phyloP scores from a whole-genome alignment of 176 grass and related monocot genomes.

The Dactylis glomerata region DNA sequence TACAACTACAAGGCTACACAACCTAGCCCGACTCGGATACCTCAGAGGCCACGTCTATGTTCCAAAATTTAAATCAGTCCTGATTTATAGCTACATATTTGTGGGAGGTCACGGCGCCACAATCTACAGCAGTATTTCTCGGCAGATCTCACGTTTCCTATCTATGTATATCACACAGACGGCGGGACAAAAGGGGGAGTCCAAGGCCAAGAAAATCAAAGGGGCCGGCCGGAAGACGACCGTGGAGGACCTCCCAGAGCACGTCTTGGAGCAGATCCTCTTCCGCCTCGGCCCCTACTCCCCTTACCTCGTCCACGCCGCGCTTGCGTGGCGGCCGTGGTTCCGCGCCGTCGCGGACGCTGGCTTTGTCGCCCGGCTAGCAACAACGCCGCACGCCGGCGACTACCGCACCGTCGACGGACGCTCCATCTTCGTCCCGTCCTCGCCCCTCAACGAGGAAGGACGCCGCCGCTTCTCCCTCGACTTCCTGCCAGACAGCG shows the following conservation, averaged over 20 bases:
- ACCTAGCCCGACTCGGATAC: too few relatives aligned
- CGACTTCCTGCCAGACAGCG: slow-evolving; percentile 7
- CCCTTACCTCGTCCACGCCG: slow-evolving; percentile 20
- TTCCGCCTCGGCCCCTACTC: not conserved
- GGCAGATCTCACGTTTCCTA: too few relatives aligned
- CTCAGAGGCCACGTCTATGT: too few relatives aligned
- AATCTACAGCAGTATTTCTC: too few relatives aligned
- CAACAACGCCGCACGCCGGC: not conserved
- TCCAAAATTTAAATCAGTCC: too few relatives aligned
- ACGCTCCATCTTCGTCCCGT: not conserved
- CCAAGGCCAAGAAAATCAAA: not conserved
- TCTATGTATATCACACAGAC: not conserved
- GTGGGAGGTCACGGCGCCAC: not conserved
- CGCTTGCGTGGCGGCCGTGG: slow-evolving; percentile 8
- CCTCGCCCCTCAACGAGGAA: not conserved
- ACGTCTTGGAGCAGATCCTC: slow-evolving; percentile 14
- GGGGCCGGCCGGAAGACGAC: not conserved
- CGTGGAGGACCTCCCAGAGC: slow-evolving; percentile 18
- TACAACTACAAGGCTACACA: too few relatives aligned
- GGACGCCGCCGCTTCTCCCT: slow-evolving; percentile 4
- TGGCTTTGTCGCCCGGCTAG: not conserved
- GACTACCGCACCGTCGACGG: slow-evolving; percentile 25
- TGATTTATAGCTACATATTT: too few relatives aligned
- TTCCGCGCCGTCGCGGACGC: not conserved
- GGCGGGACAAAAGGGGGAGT: not conserved